Base-by-base conservation (phyloP, 441 rosid genomes). In the Hypseocharis bilobata region DNA sequence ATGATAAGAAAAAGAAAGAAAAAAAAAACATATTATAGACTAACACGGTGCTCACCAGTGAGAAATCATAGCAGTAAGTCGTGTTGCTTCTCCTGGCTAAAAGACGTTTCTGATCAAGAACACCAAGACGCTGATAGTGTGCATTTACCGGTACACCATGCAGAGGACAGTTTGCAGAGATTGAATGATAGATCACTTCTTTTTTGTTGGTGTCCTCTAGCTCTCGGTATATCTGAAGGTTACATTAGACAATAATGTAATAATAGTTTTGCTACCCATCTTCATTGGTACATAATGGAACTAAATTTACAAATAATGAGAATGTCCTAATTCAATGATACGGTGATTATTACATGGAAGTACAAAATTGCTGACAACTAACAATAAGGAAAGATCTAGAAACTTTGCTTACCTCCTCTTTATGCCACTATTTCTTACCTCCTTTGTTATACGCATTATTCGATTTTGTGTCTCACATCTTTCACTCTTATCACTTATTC, bases 11-110 rank as follows among this genome's bases (percentile, higher is more conserved):
- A 32, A 52, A 22, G 16, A 17, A 55, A 30, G 65, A 25, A 70
- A 69, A 65, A 34, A 62, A 62, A 52, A n/a, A n/a, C n/a, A n/a
- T n/a, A n/a, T n/a, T n/a, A n/a, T n/a, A n/a, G n/a, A n/a, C n/a
- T 19, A 63, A 14, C 63, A 72, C 45, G 70, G 34, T 66, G 74
- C 96, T 77, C 55, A 94, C 98, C 89, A 91, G 72, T 23, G 97
- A 98, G 72, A 94, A 94, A 78, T 94, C 99, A 70, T 94, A 86
- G 89, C 99, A 94, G 72, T 94, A 91, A 51, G 99, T 94, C 52
- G 99, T 89, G 80, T 69, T 86, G 76, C 79, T 89, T 70, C 70
- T 85, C 85, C 97, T 89, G 66, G 99, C 98, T 6, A 78, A 28
- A 63, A 94, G 82, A 61, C 97, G 98, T 80, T 89, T 85, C 68